Base-by-base conservation (phyloP, 2,329 filamentous ascomycete genomes). In the Rhexocercosporidium sp. region DNA sequence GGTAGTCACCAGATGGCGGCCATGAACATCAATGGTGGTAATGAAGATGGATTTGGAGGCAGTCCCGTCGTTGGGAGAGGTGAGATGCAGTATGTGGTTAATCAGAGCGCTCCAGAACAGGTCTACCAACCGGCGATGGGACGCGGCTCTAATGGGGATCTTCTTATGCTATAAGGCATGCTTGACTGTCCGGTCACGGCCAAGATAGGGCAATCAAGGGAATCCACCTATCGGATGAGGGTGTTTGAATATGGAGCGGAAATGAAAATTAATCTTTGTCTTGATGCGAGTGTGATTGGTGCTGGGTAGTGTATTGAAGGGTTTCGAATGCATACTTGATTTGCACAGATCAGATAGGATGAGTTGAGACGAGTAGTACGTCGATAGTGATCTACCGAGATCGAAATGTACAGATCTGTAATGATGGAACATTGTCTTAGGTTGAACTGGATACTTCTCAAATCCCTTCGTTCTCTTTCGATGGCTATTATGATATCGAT, bases 21-120 rank as follows among this genome's bases (percentile, higher is more conserved):
- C 18, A 88, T 94, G 86, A 84, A 86, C 66, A 83, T 94, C 66
- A 86, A 88, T 72, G 82, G 77, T 72, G 81, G 77, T 56, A 83
- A 84, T 65, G 83, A 88, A 54, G 90, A 90, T 72, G 87, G 87
- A 16, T 90, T 90, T 76, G 88, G 88, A 22, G 88, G 87, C 59
- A 76, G 74, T 64, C 76, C 77, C 4, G 70, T 69, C 4, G 85
- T 83, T 37, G 83, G 82, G 25, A 84, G 82, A 56, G 81, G 81
- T 56, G 82, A 83, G 70, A 82, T 83, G 67, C 85, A 84, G 61
- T 90, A 90, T 75, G 90, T 96, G 60, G 93, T 96, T 57, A 96
- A 91, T 78, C 93, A 95, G 75, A 92, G 93, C 74, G 89, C 90
- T 67, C 90, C 90, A 51, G 88, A 96, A 79, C 89, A 92, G 69